These are phyloP conservation scores for Daldinia caldariorum DNA, from an alignment of 495 filamentous ascomycete species.

Conservation along the genomic window DNA sequence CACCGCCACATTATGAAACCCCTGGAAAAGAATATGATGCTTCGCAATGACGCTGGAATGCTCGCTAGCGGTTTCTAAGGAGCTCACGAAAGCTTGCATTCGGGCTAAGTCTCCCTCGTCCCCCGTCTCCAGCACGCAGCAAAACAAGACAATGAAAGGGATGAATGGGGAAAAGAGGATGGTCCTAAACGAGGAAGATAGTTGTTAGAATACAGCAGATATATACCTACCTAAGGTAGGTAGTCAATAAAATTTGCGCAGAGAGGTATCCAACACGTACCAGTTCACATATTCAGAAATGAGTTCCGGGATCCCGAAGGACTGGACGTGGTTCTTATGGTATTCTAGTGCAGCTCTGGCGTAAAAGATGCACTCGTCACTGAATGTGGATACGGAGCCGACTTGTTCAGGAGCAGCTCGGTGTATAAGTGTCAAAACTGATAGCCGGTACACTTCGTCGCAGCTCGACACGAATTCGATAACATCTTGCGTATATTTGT, in stretches of 20 bases:
- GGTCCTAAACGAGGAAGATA: not conserved
- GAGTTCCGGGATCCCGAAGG: not conserved
- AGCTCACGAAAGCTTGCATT: not conserved
- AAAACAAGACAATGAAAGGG: constrained; percentile 1
- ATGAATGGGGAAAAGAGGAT: constrained; percentile 1
- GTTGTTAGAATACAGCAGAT: not conserved
- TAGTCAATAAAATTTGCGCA: not conserved
- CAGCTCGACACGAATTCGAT: no score
- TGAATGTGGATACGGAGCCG: no score
- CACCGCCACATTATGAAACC: not conserved
- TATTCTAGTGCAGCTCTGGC: no score
- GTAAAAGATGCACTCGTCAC: no score
- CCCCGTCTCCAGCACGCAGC: not conserved
- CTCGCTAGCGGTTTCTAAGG: not conserved
- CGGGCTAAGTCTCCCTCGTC: not conserved
- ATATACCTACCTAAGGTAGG: no score
- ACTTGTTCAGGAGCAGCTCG: no score
- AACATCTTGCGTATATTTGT: no score
- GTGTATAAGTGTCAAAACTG: no score
- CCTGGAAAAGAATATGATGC: not conserved
- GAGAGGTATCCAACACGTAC: not conserved
- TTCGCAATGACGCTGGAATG: not conserved
- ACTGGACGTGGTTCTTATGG: no score
- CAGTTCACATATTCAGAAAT: not conserved
- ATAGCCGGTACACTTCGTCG: no score